Evolutionary conservation across 805 yeast species (phyloP), one percentile per base, ranked within the genome.

Genomic region (Peterozyma xylosa): DNA sequence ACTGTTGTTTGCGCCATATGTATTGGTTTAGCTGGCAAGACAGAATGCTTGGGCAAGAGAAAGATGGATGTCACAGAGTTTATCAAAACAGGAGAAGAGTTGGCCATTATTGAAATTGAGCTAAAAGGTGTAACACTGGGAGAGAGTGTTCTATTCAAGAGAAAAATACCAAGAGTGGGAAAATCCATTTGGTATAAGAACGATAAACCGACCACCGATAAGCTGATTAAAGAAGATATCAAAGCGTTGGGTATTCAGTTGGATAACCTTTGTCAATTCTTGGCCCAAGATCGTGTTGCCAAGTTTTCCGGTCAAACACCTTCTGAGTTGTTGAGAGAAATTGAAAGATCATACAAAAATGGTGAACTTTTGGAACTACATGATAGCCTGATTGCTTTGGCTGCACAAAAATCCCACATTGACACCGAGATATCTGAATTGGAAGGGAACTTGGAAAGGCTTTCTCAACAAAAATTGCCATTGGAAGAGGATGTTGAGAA

Each of bases 261-360:
- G 45, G 95, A 88, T 57, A 93, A 91, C 58, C 68, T 91, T 41
- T 90, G 98, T 56, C 97, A 91, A 58, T 93, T 93, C 56, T 66
- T 93, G 44, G 96, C 99, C 0, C 99, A 93, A 58, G 98, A 91
- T 54, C 72, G 95, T 47, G 98, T 93, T 6, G 91, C 95, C 2
- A 88, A 86, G 50, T 93, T 93, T 67, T 95, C 97, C 0, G 76
- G 82, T 2, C 65, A 87, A 50, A 74, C 85, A 29, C 86, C 95
- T 1, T 89, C 85, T 49, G 78, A 79, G 47, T 64, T 91, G 9
- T 67, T 93, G 11, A 54, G 68, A 21, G 95, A 87, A 53, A 86
- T 96, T 1, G 87, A 89, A 55, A 66, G 91, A 47, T 88, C 96
- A 1, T 75, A 88, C 30, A 86, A 84, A 5, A 68, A 75, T 41